These are phyloP conservation scores for Leptographium lundbergii DNA, from an alignment of 2,329 filamentous ascomycete genomes.

Conservation along the genomic window DNA sequence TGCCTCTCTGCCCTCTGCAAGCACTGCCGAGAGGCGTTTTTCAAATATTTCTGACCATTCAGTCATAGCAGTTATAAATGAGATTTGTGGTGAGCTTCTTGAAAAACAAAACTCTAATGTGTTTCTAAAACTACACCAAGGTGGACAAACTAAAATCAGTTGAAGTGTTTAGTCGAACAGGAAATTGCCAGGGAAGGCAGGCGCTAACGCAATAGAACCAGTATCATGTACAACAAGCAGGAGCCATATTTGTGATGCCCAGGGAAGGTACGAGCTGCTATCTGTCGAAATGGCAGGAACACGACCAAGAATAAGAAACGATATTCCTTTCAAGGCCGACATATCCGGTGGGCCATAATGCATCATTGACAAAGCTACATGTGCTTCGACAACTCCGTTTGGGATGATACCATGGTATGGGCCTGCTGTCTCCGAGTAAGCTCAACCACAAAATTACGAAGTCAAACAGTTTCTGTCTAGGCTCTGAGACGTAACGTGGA, in stretches of 20 bases:
- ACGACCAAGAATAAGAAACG: not conserved
- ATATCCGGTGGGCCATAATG: not conserved
- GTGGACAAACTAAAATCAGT: too few species aligned
- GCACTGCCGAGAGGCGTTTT: conserved; percentile 8
- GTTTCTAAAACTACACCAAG: not conserved
- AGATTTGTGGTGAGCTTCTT: not conserved
- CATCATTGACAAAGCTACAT: not conserved
- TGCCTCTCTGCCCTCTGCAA: not conserved
- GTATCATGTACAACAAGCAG: not conserved
- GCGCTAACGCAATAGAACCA: not conserved
- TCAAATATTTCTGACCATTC: conserved; percentile 11
- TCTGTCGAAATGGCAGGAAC: not conserved
- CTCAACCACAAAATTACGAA: too few species aligned
- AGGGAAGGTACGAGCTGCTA: not conserved
- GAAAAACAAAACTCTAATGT: not conserved
- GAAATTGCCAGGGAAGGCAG: not conserved
- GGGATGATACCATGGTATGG: too few species aligned
- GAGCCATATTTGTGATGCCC: not conserved
- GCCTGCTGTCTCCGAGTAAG: too few species aligned
- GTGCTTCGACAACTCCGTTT: not conserved
- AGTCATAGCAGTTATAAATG: not conserved
- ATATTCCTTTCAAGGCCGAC: not conserved
- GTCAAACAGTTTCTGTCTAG: too few species aligned
- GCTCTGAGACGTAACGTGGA: too few species aligned
- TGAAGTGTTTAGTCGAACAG: not conserved